phyloP scores from a whole-genome alignment of 441 rosid genomes.

The Macaranga tanarius region DNA sequence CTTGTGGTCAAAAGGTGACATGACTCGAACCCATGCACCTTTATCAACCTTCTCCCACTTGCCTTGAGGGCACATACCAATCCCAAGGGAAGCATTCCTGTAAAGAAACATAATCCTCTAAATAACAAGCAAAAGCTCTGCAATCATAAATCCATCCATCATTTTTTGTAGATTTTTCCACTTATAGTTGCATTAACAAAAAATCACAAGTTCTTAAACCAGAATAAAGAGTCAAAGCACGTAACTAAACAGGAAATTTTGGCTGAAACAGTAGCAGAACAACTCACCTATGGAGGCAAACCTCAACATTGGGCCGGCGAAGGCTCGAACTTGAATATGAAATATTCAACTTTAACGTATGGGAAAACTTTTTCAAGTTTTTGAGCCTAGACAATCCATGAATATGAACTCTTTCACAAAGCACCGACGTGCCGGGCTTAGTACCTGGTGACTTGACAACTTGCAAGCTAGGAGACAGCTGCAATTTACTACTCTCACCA shows the following conservation, averaged over 20 bases:
- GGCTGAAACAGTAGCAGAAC: not conserved
- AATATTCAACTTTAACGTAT: constrained; percentile 63
- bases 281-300: constrained; percentile 85
- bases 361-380: constrained; percentile 60
- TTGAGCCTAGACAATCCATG: constrained; percentile 58
- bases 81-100: constrained; percentile 71
- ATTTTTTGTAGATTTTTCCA: not conserved
- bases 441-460: constrained; percentile 69
- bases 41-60: constrained; percentile 78
- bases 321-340: constrained; percentile 35
- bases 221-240: not conserved
- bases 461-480: constrained; percentile 45
- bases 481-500: constrained; percentile 45
- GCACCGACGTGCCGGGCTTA: constrained; percentile 47
- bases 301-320: constrained; percentile 46
- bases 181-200: not conserved
- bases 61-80: constrained; percentile 74
- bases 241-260: not conserved
- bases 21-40: constrained; percentile 71
- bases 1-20: constrained; percentile 90
- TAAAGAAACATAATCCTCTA: constrained; percentile 7
- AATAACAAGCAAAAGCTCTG: not conserved
- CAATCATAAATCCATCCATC: constrained; percentile 1
- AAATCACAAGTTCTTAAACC: not conserved
- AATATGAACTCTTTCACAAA: constrained; percentile 71